Evolutionary conservation across 768 basidiomycete genomes (phyloP).

Genomic region (Trametes cubensis): DNA sequence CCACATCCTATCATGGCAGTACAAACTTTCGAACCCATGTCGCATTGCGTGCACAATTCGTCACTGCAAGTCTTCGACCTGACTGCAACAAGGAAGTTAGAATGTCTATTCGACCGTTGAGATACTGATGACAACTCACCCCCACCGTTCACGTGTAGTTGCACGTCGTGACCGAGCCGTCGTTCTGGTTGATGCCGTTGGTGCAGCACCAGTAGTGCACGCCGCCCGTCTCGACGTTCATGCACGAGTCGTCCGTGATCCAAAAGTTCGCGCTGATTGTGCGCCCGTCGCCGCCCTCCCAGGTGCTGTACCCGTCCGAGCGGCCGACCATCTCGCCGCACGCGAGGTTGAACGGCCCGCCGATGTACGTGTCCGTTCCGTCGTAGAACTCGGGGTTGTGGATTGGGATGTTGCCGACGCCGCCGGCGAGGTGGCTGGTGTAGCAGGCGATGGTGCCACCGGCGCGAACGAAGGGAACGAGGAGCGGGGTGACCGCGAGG

Average conservation of each 20-base stretch:
- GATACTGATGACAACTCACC: neutral
- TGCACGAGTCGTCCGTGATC: conserved; percentile 9
- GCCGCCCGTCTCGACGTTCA: conserved; percentile 8
- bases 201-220: conserved; percentile 8
- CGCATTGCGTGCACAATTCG: too few relatives aligned
- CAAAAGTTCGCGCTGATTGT: conserved; percentile 7
- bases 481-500: conserved; percentile 91
- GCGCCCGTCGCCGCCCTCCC: conserved; percentile 1
- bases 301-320: conserved; percentile 4
- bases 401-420: conserved; percentile 9
- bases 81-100: neutral
- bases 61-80: too few relatives aligned
- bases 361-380: conserved; percentile 9
- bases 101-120: too few relatives aligned
- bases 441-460: conserved; percentile 67
- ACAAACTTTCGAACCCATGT: too few relatives aligned
- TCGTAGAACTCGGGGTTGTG: conserved; percentile 47
- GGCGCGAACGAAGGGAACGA: conserved; percentile 31
- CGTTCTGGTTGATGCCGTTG: conserved; percentile 47
- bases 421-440: neutral
- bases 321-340: conserved; percentile 14
- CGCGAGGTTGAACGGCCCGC: neutral
- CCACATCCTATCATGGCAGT: too few relatives aligned
- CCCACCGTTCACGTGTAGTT: conserved; percentile 35
- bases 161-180: conserved; percentile 88